Base-by-base conservation (phyloP, 768 basidiomycete species). In the Suillus bovinus region DNA sequence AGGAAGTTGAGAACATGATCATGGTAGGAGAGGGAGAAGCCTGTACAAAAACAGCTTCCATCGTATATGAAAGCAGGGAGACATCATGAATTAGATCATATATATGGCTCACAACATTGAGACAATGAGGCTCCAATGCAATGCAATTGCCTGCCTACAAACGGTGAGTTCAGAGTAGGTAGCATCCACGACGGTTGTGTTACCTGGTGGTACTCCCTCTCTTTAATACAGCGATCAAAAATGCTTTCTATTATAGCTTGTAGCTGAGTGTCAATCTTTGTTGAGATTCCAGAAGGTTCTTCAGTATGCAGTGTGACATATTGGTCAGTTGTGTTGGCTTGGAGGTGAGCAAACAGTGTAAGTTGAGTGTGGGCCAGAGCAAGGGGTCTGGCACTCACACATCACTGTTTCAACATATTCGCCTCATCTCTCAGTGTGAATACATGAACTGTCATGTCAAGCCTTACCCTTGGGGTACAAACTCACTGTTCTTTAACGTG, bases 391-490 rank as follows among this genome's bases (percentile, higher is more conserved):
- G 33, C 11, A 88, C 94, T 72, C 71, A 97, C 95, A 94, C 55
- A 96, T 86, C 67, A 98, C 87, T 11, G 96, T 99, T 77, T 98
- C 95, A 10, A 94, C 85, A 74, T 93, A 99, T 78, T 98, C 96
- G 61, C 86, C 89, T 17, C 65, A 75, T 81, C 33, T 90, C 92
- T 47, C 78, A 77, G n/a, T 94, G 86, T 69, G 84, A 91, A 47
- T 91, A 88, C 79, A 69, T 94, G 75, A 93, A 93, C 79, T 84
- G 80, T 69, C 81, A 93, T 63, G 73, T 73, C 63, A 92, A 91
- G 75, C 90, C 92, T 44, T 94, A 83, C 82, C 93, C 93, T 22
- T 94, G 93, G 93, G 93, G 93, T 27, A 75, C 67, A 68, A 94
- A 94, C 84, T 82, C 84, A 14, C 82, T 94, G 20, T 94, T 94